A percentile compares a stretch with the other conserved stretches of the same genome.
phyloP scores from a whole-genome alignment of 2,329 filamentous ascomycete genomes.

The Ophiostoma ulmi region DNA sequence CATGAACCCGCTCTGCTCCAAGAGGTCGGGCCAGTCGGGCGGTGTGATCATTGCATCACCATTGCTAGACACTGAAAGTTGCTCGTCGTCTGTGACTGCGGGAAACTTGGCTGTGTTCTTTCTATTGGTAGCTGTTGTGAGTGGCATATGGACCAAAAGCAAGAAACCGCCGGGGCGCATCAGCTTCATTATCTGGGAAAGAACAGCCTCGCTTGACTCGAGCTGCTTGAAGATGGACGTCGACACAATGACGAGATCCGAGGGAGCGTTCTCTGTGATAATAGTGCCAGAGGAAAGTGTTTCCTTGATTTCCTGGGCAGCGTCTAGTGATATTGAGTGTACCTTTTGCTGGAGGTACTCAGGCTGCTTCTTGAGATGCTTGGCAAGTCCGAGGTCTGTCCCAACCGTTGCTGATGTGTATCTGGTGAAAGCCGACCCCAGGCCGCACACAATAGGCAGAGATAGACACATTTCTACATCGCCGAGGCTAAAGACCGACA shows the following conservation, averaged over 20 bases:
- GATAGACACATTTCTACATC: slow-evolving; percentile 33
- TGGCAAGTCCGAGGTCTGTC: background rate
- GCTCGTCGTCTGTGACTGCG: background rate
- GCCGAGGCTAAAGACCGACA: slow-evolving; percentile 39
- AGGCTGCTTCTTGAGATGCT: background rate
- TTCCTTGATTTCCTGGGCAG: background rate
- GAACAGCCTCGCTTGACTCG: slow-evolving; percentile 10
- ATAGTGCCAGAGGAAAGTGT: background rate
- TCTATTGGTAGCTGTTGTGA: background rate
- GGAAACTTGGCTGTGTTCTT: background rate
- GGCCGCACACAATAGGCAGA: slow-evolving; percentile 33
- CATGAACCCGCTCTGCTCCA: slow-evolving; percentile 36
- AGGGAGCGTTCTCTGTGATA: slow-evolving; percentile 9
- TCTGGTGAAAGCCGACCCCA: slow-evolving; percentile 32
- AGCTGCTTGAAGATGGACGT: slow-evolving; percentile 28
- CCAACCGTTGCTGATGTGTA: slow-evolving; percentile 9
- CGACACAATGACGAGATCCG: slow-evolving; percentile 32
- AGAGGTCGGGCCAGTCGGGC: slow-evolving; percentile 35
- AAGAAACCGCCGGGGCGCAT: slow-evolving; percentile 35
- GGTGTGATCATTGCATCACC: slow-evolving; percentile 28
- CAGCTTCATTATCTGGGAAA: slow-evolving; percentile 26
- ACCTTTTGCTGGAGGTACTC: background rate
- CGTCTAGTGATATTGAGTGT: background rate
- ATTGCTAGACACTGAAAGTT: background rate
- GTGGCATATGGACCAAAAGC: slow-evolving; percentile 31